A percentile compares a stretch with the other conserved stretches of the same genome.
Conservation (phyloP, 2,329 filamentous ascomycete species). For the Nannizzia gypsea region DNA sequence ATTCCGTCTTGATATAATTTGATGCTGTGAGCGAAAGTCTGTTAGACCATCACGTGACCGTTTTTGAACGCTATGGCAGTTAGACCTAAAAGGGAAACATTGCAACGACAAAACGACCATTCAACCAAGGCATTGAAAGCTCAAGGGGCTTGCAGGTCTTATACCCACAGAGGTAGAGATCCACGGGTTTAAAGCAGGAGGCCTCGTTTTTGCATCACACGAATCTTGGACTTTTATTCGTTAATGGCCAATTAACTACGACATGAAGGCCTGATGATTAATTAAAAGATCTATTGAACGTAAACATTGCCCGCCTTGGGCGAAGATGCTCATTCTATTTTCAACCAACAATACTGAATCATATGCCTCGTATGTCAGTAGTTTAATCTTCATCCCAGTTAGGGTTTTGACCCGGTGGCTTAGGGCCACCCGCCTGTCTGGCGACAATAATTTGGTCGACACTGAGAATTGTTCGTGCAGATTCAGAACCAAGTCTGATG, state of each 20-base stretch:
- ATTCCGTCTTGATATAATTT: slow-evolving; percentile 2
- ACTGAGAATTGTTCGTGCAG: slow-evolving; percentile 82
- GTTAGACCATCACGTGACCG: background rate
- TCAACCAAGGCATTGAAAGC: too few species aligned
- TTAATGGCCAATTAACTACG: background rate
- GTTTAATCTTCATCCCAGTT: slow-evolving; percentile 56
- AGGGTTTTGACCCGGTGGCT: slow-evolving; percentile 88
- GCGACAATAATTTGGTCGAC: slow-evolving; percentile 99
- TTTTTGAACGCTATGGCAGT: background rate
- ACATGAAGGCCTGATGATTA: background rate
- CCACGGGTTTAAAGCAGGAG: too few species aligned
- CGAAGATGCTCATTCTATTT: background rate
- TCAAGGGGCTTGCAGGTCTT: too few species aligned
- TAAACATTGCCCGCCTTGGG: background rate
- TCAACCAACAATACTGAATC: background rate
- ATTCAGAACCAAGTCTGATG: slow-evolving; percentile 91
- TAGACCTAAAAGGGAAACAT: background rate
- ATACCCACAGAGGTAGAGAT: too few species aligned
- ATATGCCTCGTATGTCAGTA: background rate
- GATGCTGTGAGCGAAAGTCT: slow-evolving; percentile 1
- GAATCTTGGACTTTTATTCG: background rate
- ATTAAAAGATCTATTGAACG: background rate
- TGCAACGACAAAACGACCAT: background rate
- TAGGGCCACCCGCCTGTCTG: slow-evolving; percentile 90
- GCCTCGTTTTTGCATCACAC: background rate